Evolutionary conservation across 169 alveolate genomes (phyloP).

Genomic region (Plasmodium yoelii): DNA sequence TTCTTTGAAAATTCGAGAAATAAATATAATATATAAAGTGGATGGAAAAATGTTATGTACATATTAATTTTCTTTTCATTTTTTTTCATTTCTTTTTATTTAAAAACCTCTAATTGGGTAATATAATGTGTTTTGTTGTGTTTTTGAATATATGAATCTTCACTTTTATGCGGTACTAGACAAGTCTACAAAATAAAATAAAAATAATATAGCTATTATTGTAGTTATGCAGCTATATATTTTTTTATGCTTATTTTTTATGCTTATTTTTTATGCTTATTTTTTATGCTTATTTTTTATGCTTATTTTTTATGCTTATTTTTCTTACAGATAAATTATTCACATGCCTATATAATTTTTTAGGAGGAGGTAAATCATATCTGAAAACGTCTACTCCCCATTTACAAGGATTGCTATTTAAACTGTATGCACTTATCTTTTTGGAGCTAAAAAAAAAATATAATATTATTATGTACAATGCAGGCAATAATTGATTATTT

Average conservation of each 20-base stretch:
- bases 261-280: background rate
- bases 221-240: background rate
- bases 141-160: constrained; percentile 51
- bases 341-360: constrained; percentile 36
- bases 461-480: background rate
- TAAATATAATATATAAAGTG: background rate
- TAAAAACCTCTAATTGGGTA: constrained; percentile 50
- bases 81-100: background rate
- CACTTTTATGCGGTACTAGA: constrained; percentile 45
- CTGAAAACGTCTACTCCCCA: constrained; percentile 72
- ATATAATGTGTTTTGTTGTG: constrained; percentile 29
- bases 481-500: background rate
- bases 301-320: background rate
- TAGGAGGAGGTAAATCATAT: constrained; percentile 47
- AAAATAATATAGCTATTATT: background rate
- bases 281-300: background rate
- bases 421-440: constrained; percentile 47
- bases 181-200: constrained; percentile 31
- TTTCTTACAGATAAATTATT: constrained; percentile 37
- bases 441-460: constrained; percentile 27
- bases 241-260: background rate
- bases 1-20: constrained; percentile 17
- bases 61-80: background rate
- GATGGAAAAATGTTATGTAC: background rate
- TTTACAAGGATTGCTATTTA: constrained; percentile 44